A percentile compares a stretch with the other conserved stretches of the same genome.
Evolutionary conservation across 2,329 filamentous ascomycete species (phyloP).

Genomic region (Colletotrichum tamarilloi): DNA sequence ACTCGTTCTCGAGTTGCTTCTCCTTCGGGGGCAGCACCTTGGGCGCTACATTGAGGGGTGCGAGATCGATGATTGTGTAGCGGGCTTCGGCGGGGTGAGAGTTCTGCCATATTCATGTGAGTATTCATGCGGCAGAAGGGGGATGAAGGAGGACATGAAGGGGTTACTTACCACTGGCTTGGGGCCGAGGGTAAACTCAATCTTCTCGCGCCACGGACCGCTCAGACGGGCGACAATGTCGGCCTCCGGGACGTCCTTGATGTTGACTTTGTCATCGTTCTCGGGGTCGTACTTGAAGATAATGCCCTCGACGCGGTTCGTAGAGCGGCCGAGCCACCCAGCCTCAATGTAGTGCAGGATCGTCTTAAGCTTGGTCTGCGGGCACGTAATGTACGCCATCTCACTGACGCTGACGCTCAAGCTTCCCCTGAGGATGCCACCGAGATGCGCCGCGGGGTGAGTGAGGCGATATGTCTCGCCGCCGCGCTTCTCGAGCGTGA

Average conservation of each 20-base stretch:
- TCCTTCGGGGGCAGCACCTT: constrained; percentile 84
- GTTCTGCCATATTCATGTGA: constrained; percentile 43
- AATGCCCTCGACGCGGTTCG: constrained; percentile 91
- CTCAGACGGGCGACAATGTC: constrained; percentile 86
- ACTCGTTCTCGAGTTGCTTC: constrained; percentile 88
- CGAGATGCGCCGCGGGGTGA: constrained; percentile 92
- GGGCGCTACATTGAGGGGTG: constrained; percentile 80
- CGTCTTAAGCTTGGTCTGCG: constrained; percentile 89
- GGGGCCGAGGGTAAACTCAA: constrained; percentile 69
- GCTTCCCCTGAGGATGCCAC: constrained; percentile 87
- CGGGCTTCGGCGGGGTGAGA: constrained; percentile 68
- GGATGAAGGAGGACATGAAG: not conserved
- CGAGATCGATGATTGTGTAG: constrained; percentile 85
- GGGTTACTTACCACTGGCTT: constrained; percentile 68
- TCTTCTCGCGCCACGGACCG: constrained; percentile 85
- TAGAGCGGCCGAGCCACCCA: constrained; percentile 90
- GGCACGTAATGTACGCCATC: constrained; percentile 86
- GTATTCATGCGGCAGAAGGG: constrained; percentile 15
- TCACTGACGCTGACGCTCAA: constrained; percentile 92
- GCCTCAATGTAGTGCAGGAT: constrained; percentile 95
- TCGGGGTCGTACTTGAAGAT: constrained; percentile 91
- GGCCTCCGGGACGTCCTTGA: constrained; percentile 87
- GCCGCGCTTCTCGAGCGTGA: constrained; percentile 81
- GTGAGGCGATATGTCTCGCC: constrained; percentile 95
- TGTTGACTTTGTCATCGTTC: constrained; percentile 81